Conservation (phyloP, 768 basidiomycete genomes). For the Nevesoporus exiguus region DNA sequence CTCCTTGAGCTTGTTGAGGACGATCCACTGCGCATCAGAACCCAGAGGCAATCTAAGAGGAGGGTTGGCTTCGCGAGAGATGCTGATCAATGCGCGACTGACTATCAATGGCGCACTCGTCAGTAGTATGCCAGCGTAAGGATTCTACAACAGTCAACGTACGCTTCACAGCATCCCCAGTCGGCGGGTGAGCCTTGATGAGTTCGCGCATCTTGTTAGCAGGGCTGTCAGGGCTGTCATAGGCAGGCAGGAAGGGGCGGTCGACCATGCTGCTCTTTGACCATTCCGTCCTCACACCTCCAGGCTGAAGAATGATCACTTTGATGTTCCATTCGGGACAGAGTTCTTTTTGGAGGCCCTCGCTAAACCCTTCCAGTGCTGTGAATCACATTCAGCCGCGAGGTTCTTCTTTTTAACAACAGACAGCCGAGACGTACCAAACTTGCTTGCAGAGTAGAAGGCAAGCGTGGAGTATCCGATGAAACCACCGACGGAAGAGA, state of each 20-base stretch:
- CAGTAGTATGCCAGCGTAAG: not conserved
- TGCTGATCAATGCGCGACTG: conserved; percentile 10
- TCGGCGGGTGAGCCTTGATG: not conserved
- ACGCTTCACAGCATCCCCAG: conserved; percentile 13
- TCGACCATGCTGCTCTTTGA: conserved; percentile 19
- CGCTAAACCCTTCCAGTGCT: conserved; percentile 29
- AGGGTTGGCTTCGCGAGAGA: conserved; percentile 19
- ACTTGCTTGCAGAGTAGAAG: conserved; percentile 23
- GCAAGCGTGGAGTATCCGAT: conserved; percentile 12
- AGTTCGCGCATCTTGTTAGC: conserved; percentile 12
- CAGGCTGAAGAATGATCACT: conserved; percentile 21
- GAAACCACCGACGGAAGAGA: conserved; percentile 23
- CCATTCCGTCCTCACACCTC: conserved; percentile 21
- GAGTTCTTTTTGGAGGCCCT: conserved; percentile 21
- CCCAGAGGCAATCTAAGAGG: conserved; percentile 23
- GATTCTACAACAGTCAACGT: not conserved
- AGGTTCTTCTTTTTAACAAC: no score
- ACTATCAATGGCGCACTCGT: conserved; percentile 10
- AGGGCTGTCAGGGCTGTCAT: conserved; percentile 14
- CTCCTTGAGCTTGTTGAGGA: conserved; percentile 15
- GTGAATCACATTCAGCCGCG: not conserved
- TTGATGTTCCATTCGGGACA: conserved; percentile 27
- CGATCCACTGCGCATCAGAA: conserved; percentile 14
- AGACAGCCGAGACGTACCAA: conserved; percentile 8
- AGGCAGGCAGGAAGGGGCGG: conserved; percentile 11